phyloP scores from a whole-genome alignment of 1,284 basidiomycete genomes.

The Cryptococcus maquisensis region DNA sequence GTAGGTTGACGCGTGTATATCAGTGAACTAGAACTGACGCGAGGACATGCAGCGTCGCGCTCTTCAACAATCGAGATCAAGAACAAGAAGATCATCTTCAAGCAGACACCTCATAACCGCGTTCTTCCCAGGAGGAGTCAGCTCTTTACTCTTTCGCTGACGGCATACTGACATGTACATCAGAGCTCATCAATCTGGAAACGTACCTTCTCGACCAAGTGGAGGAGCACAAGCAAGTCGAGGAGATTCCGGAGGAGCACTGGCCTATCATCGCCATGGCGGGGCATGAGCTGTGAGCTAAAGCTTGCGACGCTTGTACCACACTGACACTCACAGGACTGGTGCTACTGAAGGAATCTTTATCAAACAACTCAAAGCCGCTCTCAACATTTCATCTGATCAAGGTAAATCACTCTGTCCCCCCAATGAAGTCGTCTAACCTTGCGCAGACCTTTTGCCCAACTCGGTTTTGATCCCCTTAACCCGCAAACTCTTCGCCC shows the following conservation, averaged over 20 bases:
- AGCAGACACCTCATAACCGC: conserved; percentile 18
- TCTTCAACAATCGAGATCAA: conserved; percentile 26
- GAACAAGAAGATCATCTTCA: conserved; percentile 27
- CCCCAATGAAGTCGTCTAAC: background rate
- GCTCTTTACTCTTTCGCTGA: conserved; percentile 2
- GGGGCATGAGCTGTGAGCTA: conserved; percentile 38
- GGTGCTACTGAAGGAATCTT: conserved; percentile 25
- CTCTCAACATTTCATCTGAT: conserved; percentile 15
- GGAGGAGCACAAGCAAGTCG: conserved; percentile 20
- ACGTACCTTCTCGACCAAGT: conserved; percentile 27
- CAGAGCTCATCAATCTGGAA: conserved; percentile 24
- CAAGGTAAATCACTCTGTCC: conserved; percentile 11
- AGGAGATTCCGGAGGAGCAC: conserved; percentile 30
- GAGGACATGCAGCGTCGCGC: background rate
- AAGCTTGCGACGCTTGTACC: background rate
- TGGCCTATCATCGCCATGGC: conserved; percentile 31
- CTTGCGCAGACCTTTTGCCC: conserved; percentile 17
- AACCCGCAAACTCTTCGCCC: conserved; percentile 31
- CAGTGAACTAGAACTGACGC: background rate
- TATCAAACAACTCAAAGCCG: conserved; percentile 31
- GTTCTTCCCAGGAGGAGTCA: conserved; percentile 26
- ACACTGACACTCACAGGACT: conserved; percentile 15
- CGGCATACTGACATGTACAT: background rate
- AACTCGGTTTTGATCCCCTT: conserved; percentile 21
- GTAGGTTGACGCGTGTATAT: background rate